Evolutionary conservation across 2,329 filamentous ascomycete species (phyloP).

Genomic region (Talaromyces sp.): DNA sequence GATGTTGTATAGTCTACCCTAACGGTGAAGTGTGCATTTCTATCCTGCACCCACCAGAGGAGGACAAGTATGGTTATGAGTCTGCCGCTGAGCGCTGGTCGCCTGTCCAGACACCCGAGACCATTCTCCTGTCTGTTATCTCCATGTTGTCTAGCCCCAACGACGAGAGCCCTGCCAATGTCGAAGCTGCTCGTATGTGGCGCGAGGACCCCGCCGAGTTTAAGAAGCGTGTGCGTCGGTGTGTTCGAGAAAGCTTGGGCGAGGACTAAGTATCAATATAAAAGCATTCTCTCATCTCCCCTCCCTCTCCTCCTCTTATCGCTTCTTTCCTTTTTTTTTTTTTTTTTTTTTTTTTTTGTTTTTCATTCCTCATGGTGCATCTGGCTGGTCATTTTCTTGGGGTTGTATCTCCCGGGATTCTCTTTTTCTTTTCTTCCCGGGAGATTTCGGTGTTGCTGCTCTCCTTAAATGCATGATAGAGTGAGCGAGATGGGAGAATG

Average conservation of each 20-base stretch:
- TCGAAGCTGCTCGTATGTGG: slow-evolving; percentile 88
- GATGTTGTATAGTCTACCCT: slow-evolving; percentile 68
- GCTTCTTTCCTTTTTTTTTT: not conserved
- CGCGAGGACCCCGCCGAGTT: slow-evolving; percentile 80
- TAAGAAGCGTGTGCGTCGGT: slow-evolving; percentile 73
- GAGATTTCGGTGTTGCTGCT: slow-evolving; percentile 15
- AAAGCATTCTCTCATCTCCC: not conserved
- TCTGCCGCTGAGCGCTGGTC: slow-evolving; percentile 87
- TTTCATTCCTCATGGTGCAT: slow-evolving; percentile 5
- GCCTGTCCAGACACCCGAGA: slow-evolving; percentile 93
- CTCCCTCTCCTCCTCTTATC: not conserved
- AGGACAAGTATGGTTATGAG: slow-evolving; percentile 94
- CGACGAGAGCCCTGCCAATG: slow-evolving; percentile 91
- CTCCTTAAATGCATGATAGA: slow-evolving; percentile 24
- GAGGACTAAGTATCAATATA: slow-evolving; percentile 54
- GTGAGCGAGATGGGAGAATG: slow-evolving; percentile 15
- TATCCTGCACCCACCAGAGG: slow-evolving; percentile 92
- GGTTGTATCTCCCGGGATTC: not conserved
- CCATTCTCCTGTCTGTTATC: slow-evolving; percentile 88
- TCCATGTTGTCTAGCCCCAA: slow-evolving; percentile 91
- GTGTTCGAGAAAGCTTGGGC: slow-evolving; percentile 79
- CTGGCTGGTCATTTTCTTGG: slow-evolving; percentile 14
- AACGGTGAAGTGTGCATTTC: slow-evolving; percentile 92
- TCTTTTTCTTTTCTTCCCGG: not conserved
- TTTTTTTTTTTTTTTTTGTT: slow-evolving; percentile 22